These are phyloP conservation scores for Myxozyma vanderwaltii DNA, from an alignment of 805 yeast genomes.

Conservation along the genomic window DNA sequence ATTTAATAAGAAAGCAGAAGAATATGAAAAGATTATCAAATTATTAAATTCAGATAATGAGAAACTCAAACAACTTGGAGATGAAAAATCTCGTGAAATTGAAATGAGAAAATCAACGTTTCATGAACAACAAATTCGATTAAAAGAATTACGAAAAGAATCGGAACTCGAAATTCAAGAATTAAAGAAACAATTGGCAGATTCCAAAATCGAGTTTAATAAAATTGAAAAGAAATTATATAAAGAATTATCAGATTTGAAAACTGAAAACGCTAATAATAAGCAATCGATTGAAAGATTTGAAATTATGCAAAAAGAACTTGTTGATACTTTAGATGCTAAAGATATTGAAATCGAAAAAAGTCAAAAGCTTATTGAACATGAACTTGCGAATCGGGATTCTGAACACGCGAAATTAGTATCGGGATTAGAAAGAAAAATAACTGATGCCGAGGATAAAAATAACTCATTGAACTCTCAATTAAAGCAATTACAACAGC, in stretches of 20 bases:
- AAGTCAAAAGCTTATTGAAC: constrained; percentile 6
- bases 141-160: neutral
- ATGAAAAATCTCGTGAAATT: constrained; percentile 2
- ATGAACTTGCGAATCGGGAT: constrained; percentile 9
- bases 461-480: neutral
- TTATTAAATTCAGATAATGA: neutral
- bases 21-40: constrained; percentile 9
- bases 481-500: neutral
- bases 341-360: constrained; percentile 7
- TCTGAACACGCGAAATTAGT: constrained; percentile 18
- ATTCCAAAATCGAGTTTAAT: neutral
- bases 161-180: constrained; percentile 4
- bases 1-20: constrained; percentile 11
- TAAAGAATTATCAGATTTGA: neutral
- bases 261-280: neutral
- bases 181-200: constrained; percentile 8
- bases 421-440: constrained; percentile 12
- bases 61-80: neutral
- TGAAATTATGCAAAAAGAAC: neutral
- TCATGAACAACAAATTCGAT: neutral
- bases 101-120: neutral
- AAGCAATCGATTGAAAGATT: neutral
- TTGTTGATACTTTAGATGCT: neutral
- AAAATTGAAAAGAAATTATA: neutral
- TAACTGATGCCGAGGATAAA: constrained; percentile 13